Evolutionary conservation across 768 basidiomycete genomes (phyloP), one percentile per base, ranked within the genome.

Genomic region (Hebeloma cylindrosporum): DNA sequence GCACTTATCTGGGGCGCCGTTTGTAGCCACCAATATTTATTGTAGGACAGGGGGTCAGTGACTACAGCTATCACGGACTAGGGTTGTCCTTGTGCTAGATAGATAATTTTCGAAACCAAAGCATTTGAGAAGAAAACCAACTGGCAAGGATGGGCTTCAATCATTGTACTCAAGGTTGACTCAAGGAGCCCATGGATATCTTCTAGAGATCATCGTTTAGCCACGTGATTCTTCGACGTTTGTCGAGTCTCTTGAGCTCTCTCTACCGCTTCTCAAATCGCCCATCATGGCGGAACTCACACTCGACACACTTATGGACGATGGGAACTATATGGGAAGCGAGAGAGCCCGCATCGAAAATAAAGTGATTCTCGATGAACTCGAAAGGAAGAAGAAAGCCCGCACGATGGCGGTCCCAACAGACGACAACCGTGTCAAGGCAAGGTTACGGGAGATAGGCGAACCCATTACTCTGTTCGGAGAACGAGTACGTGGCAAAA

Each of bases 391-490:
- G 77, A 96, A 96, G 75, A 87, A 92, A 58, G 88, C 94, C 9
- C 78, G 96, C 52, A 85, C 76, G 48, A 80, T 97, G 69, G 96
- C 94, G 5, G 93, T 98, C 7, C 96, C 96, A 6, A 99, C 96
- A 5, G 95, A 98, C 66, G 96, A 98, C 66, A 87, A 82, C 59
- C 85, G 88, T 53, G 96, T 99, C 58, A 88, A 87, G 61, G 83
- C 85, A 28, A 77, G 90, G 45, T 74, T 99, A 47, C 76, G 96
- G 45, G 92, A 95, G 68, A 84, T 96, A 56, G 94, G 92, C 28
- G 92, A 99, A 64, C 96, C 96, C 28, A 94, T 98, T 59, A 97
- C 94, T 4, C 76, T 98, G 20, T 99, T 98, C 56, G 96, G 94
- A 52, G 96, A 98, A 79, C 84, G 93, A 47, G 93, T 96, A 60